phyloP scores from a whole-genome alignment of 345 rosid genomes.

The Brassica juncea region DNA sequence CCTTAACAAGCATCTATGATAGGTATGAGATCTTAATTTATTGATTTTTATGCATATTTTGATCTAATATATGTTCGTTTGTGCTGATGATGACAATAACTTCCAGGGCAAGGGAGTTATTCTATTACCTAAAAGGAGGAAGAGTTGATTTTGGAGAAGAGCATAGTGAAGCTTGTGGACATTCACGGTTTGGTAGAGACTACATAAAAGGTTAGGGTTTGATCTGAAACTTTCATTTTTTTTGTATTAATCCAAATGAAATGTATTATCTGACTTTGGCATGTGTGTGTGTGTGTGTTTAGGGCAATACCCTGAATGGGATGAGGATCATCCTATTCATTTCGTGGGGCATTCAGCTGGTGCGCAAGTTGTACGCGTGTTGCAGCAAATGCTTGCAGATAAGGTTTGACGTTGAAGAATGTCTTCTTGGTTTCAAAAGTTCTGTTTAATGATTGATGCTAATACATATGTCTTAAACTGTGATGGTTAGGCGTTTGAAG shows the following conservation, averaged over 20 bases:
- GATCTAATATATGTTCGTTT: too few species aligned
- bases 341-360: slow-evolving; percentile 99
- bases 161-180: slow-evolving; percentile 88
- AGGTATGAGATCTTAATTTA: slow-evolving; percentile 47
- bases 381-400: slow-evolving; percentile 99
- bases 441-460: slow-evolving; percentile 19
- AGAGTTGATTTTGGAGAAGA: slow-evolving; percentile 91
- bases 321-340: slow-evolving; percentile 90
- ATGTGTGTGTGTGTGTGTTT: slow-evolving; percentile 30
- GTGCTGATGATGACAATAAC: slow-evolving; percentile 22
- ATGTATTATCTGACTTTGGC: slow-evolving; percentile 11
- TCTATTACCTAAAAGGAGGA: slow-evolving; percentile 95
- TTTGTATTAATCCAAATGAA: background rate
- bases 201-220: slow-evolving; percentile 63
- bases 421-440: background rate
- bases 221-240: background rate
- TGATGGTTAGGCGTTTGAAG: slow-evolving; percentile 68
- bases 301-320: slow-evolving; percentile 97
- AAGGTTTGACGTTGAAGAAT: slow-evolving; percentile 49
- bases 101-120: slow-evolving; percentile 76
- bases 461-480: background rate
- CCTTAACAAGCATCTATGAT: slow-evolving; percentile 86
- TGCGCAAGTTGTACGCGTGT: slow-evolving; percentile 90
- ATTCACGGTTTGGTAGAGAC: slow-evolving; percentile 79
- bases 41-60: background rate